Conservation (phyloP, 2,329 filamentous ascomycete species). For the Zymoseptoria ardabiliae region DNA sequence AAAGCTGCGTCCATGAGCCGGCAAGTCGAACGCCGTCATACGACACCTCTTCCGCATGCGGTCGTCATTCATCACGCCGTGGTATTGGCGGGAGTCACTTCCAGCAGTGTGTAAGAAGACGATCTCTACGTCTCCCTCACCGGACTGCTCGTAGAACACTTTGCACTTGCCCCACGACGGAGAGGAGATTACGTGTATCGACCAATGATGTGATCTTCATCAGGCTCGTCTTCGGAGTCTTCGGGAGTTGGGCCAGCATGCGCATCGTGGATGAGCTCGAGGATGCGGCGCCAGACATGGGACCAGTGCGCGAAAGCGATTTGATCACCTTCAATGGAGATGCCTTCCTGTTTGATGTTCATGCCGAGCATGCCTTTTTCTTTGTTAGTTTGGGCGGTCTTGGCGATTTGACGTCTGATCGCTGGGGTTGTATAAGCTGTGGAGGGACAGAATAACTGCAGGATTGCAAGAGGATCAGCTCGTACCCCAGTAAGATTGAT, state of each 20-base stretch:
- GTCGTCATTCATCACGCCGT: constrained; percentile 45
- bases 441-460: neutral
- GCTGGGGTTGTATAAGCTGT: constrained; percentile 1
- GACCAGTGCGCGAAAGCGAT: constrained; percentile 39
- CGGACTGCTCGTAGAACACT: constrained; percentile 44
- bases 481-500: constrained; percentile 40
- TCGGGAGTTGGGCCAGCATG: constrained; percentile 39
- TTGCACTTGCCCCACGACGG: constrained; percentile 45
- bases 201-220: constrained; percentile 41
- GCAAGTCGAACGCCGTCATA: constrained; percentile 46
- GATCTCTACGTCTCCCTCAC: constrained; percentile 41
- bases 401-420: constrained; percentile 10
- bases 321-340: constrained; percentile 42
- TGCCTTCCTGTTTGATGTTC: constrained; percentile 44
- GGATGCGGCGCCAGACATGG: constrained; percentile 41
- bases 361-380: constrained; percentile 33
- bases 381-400: constrained; percentile 9
- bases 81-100: constrained; percentile 43
- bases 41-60: constrained; percentile 41
- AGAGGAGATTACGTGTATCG: constrained; percentile 40
- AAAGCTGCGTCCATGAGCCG: constrained; percentile 44
- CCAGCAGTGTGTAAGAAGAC: constrained; percentile 33
- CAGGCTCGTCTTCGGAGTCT: constrained; percentile 32
- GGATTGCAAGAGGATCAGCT: constrained; percentile 15
- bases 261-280: constrained; percentile 43